Evolutionary conservation across 305 asterid genomes (phyloP), one percentile per base, ranked within the genome.

Genomic region (Plantago coronopus): DNA sequence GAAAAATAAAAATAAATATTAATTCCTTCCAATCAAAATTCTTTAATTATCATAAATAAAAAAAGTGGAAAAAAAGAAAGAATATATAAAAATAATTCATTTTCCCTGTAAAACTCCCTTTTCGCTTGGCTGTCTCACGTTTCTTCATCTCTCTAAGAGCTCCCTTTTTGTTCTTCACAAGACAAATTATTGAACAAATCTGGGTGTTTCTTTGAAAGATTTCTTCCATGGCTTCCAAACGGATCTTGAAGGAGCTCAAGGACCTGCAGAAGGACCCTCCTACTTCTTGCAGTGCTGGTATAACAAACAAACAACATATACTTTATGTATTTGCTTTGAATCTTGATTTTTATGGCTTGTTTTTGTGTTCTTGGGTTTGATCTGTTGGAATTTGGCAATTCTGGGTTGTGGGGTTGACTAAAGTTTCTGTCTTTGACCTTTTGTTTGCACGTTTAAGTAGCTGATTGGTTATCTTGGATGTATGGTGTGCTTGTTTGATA

Each of bases 211-310:
- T 40, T 51, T 38, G 50, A 12, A 49, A 31, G 71, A 53, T 65
- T 71, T 61, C 46, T 20, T 31, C 59, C 64, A 81, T 84, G 86
- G 86, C 85, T 65, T 79, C 88, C 59, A 81, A 81, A 66, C 72
- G 88, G 76, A 83, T 81, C 72, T 67, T 81, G 77, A 77, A 84
- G 75, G 86, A 84, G 75, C 80, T 81, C 61, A 78, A 80, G 67
- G 85, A 83, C 78, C 81, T 84, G 53, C 88, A 81, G 76, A 79
- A 79, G 59, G 88, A 81, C 47, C 86, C 86, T 47, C 90, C 87
- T 17, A 72, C 83, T 55, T 80, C 86, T 18, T 83, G 84, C 75
- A 80, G 90, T 59, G 90, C 87, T 27, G 90, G 90, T 80, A 72
- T 25, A 12, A 7, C n/a, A n/a, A n/a, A n/a, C n/a, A n/a, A n/a